Evolutionary conservation across 2,329 filamentous ascomycete species (phyloP), one percentile per base, ranked within the genome.

Genomic region (Fusarium goolgardi): DNA sequence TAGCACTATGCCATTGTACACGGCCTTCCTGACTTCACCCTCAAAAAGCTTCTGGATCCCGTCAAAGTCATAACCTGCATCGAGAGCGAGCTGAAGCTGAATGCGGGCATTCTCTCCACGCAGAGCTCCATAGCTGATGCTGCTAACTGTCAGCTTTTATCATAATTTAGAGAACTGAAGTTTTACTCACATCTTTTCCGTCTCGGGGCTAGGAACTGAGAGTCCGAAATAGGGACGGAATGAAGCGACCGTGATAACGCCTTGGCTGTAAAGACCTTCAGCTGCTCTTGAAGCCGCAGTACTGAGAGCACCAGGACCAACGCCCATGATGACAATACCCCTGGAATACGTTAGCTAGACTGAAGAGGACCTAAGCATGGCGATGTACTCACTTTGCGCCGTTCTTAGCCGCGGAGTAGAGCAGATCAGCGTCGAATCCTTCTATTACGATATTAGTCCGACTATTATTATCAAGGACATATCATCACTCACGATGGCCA

Each of bases 81-180:
- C 70, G 20, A 78, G 60, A 4, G 75, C 72, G 10, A 78, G 73
- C 64, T 78, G 76, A 1, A 78, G 69, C 71, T 77, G 72, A 13
- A 77, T 71, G 6, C 74, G 67, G 8, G 72, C 72, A 55, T 78
- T 75, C n/a, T 76, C 74, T 8, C 59, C 74, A 1, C 72, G 71
- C 18, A 78, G 37, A 29, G 75, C 76, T 39, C 69, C 71, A 9
- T 72, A 71, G 47, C 71, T 73, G 52, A 78, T 71, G 4, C 73
- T 74, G 20, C 6, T 13, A 1, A 7, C 8, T 5, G 11, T 45
- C 34, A 58, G 40, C 43, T 29, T 11, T 7, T 6, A 27, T 20
- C 16, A 2, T 13, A 9, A 9, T n/a, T 6, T 1, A 13, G 15
- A 5, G 4, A 35, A 35, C 18, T 7, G 7, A 16, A 25, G 12